Conservation (phyloP, 164 flowering plant species). For the Euptelea pleiosperma region DNA sequence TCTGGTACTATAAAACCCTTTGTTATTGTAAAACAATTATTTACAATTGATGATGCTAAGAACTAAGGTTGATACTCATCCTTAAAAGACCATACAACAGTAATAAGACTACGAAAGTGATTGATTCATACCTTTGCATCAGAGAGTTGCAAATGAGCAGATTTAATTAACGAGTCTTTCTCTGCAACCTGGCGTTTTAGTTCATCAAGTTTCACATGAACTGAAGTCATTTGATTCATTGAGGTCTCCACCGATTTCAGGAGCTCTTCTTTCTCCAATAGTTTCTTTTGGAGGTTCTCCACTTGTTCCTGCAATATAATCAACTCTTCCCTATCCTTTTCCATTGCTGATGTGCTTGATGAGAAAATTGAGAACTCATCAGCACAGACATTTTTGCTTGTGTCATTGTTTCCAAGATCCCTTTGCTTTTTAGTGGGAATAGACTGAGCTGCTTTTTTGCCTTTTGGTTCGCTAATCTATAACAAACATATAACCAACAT, state of each 20-base stretch:
- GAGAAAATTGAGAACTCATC: constrained; percentile 48
- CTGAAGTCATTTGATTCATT: constrained; percentile 43
- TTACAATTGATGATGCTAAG: background rate
- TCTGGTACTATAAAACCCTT: background rate
- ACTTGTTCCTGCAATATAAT: constrained; percentile 54
- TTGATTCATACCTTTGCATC: constrained; percentile 65
- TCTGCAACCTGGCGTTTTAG: constrained; percentile 47
- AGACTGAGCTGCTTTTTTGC: constrained; percentile 58
- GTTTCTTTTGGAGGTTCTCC: constrained; percentile 60
- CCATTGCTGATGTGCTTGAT: constrained; percentile 39
- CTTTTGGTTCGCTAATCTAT: constrained; percentile 51
- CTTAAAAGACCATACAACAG: background rate
- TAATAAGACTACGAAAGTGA: constrained; percentile 1
- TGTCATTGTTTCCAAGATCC: constrained; percentile 46
- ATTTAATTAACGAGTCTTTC: constrained; percentile 68
- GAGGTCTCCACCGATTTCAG: constrained; percentile 53
- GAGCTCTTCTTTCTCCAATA: constrained; percentile 77
- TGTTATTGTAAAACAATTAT: no score
- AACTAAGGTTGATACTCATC: background rate
- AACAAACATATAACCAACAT: constrained; percentile 11
- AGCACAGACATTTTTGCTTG: constrained; percentile 29
- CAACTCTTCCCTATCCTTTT: constrained; percentile 71
- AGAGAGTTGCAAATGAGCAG: constrained; percentile 64
- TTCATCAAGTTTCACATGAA: constrained; percentile 45
- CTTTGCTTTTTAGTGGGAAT: constrained; percentile 49